A percentile compares a stretch with the other conserved stretches of the same genome.
phyloP scores from a whole-genome alignment of 257 asterid genomes.

The Solanum neorickii region DNA sequence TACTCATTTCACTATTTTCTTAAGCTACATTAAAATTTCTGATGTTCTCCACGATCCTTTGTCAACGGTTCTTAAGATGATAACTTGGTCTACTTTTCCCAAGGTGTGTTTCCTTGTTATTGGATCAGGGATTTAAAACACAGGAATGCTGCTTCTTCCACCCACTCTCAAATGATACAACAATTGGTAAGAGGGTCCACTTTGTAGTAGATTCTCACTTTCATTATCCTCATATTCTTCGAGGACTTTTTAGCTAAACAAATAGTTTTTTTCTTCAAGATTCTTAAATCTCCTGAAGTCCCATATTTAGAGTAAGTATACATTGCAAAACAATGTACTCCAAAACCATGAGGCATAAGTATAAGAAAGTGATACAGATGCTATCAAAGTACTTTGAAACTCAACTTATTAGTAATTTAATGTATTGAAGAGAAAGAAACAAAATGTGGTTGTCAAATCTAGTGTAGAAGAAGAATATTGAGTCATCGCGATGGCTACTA shows the following conservation, averaged over 20 bases:
- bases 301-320: background rate
- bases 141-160: slow-evolving; percentile 75
- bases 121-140: slow-evolving; percentile 67
- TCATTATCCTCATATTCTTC: background rate
- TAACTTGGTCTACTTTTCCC: slow-evolving; percentile 14
- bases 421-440: background rate
- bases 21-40: background rate
- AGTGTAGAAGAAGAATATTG: background rate
- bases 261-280: background rate
- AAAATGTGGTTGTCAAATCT: background rate
- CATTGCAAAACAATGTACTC: background rate
- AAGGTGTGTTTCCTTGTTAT: slow-evolving; percentile 76
- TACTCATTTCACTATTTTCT: slow-evolving; percentile 8
- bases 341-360: background rate
- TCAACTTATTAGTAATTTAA: background rate
- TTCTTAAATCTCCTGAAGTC: background rate
- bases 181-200: slow-evolving; percentile 45
- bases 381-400: background rate
- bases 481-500: background rate
- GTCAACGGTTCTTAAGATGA: background rate
- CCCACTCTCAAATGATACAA: slow-evolving; percentile 78
- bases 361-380: background rate
- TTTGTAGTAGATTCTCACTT: background rate
- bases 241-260: background rate
- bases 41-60: background rate